Base-by-base conservation (phyloP, 805 yeast species). In the Nadsonia fulvescens region DNA sequence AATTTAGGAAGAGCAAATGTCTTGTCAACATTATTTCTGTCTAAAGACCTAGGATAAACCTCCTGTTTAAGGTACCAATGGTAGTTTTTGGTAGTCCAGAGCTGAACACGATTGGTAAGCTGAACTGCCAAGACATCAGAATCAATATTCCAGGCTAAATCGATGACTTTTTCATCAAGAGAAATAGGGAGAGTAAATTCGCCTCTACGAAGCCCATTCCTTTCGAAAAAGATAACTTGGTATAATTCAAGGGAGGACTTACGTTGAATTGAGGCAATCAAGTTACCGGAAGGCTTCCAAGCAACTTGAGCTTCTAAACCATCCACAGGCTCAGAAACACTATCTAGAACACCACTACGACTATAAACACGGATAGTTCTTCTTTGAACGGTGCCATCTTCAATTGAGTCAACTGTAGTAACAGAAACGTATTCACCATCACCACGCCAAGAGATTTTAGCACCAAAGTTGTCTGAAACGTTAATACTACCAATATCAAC, bases 11-110 rank as follows among this genome's bases (percentile, higher is more conserved):
- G 43, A 13, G 42, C 30, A 8, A 22, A 22, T n/a, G n/a, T n/a
- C n/a, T n/a, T n/a, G n/a, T 5, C 38, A 32, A 16, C n/a, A 22
- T 10, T 2, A 42, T 39, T n/a, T 10, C 6, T 14, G 19, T 12
- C n/a, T n/a, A n/a, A n/a, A 6, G 14, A 4, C 8, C 36, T 15
- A 36, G 39, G 38, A n/a, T 33, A 25, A 2, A 83, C 49, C 41
- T 76, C 91, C 47, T 77, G 91, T 43, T 89, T 89, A 38, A 83
- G 58, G 49, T 77, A 82, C 98, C 98, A 89, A 44, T 83, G 91
- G 49, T 83, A 89, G 49, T 89, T 89, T 44, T 78, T 82, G 3
- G 77, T 60, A 1, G 91, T 71, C 95, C 95, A 89, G 13, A 89
- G 49, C 44, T 76, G 91, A n/a, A 89, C 61, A 9, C 66, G 54